Conservation (phyloP, 371 early-diverging fungal genomes). For the Syncephalastrum sp. region DNA sequence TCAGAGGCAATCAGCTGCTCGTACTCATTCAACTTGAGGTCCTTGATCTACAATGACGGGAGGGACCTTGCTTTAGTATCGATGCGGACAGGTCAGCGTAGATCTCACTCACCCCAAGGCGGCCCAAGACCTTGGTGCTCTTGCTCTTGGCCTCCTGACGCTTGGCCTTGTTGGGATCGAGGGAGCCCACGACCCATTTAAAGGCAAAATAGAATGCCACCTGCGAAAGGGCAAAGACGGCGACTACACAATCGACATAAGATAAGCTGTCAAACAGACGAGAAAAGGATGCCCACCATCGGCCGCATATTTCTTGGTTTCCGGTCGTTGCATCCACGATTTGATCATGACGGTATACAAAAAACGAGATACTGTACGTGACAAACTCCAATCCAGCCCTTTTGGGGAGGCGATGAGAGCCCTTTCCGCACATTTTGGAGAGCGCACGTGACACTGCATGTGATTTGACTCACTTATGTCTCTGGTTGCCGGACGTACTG, state of each 20-base stretch:
- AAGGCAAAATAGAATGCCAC: constrained; percentile 85
- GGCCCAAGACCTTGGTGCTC: constrained; percentile 65
- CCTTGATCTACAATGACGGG: constrained; percentile 42
- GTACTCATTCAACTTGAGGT: constrained; percentile 84
- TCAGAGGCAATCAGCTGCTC: constrained; percentile 94
- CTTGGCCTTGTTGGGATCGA: constrained; percentile 77
- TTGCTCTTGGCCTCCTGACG: constrained; percentile 73
- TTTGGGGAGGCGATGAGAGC: not conserved
- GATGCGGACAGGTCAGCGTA: not conserved
- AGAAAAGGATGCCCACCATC: constrained; percentile 42
- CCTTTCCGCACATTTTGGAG: not conserved
- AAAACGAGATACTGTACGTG: not conserved
- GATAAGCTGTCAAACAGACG: not conserved
- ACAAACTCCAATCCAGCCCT: constrained; percentile 1
- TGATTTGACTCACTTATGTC: too few relatives aligned
- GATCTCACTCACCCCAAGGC: constrained; percentile 66
- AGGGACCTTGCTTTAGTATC: not conserved
- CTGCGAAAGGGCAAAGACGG: constrained; percentile 79
- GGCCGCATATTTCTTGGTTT: constrained; percentile 65
- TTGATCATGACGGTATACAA: constrained; percentile 22
- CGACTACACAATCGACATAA: constrained; percentile 42
- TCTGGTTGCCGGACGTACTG: too few relatives aligned
- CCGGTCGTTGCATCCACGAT: constrained; percentile 53
- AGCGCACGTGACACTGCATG: too few relatives aligned
- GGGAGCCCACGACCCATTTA: constrained; percentile 69